Percentiles rank a stretch among this genome's conserved stretches.
Conservation (phyloP, 1,284 basidiomycete genomes). For the Apiotrichum siamense region DNA sequence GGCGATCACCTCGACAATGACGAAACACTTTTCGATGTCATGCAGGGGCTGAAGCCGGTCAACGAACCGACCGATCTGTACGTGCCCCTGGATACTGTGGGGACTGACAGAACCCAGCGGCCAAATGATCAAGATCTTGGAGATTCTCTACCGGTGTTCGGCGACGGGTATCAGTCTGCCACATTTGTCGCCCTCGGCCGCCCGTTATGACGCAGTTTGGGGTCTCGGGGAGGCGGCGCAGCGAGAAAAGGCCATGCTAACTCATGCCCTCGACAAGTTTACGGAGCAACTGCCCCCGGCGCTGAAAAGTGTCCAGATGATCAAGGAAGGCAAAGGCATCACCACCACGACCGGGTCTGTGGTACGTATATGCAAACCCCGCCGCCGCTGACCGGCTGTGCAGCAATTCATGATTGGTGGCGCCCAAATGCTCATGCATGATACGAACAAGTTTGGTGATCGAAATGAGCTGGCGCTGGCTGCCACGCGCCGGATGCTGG, state of each 20-base stretch:
- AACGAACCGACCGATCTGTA: not conserved
- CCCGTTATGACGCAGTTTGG: not conserved
- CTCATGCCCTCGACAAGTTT: not conserved
- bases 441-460: slow-evolving; percentile 9
- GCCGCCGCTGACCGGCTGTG: no score
- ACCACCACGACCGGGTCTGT: not conserved
- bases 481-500: slow-evolving; percentile 12
- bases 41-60: slow-evolving; percentile 1
- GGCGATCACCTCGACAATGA: not conserved
- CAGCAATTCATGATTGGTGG: slow-evolving; percentile 15
- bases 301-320: not conserved
- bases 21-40: slow-evolving; percentile 1
- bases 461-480: slow-evolving; percentile 16
- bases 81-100: not conserved
- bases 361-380: not conserved
- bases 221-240: not conserved
- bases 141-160: not conserved
- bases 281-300: not conserved
- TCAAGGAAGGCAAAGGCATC: not conserved
- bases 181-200: not conserved
- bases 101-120: not conserved
- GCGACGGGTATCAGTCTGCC: not conserved
- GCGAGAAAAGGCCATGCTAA: not conserved
- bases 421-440: slow-evolving; percentile 11
- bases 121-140: slow-evolving; percentile 7